Evolutionary conservation across 2,329 filamentous ascomycete genomes (phyloP).

Genomic region (Venturia pyrina): DNA sequence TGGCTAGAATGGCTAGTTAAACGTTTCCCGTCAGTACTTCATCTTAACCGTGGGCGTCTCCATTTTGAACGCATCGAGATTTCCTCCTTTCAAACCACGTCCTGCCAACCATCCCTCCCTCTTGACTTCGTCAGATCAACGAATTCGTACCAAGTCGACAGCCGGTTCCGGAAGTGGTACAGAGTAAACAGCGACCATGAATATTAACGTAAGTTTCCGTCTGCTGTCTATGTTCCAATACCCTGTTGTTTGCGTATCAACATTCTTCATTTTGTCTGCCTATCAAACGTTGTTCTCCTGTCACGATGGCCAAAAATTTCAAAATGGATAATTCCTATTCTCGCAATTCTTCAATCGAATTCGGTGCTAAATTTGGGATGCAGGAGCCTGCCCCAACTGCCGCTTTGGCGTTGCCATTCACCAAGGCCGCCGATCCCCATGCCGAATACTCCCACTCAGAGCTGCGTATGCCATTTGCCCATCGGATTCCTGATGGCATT

Average conservation of each 20-base stretch:
- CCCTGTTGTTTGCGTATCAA: not conserved
- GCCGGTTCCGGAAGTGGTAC: not conserved
- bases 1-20: not conserved
- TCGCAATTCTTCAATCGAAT: not conserved
- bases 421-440: slow-evolving; percentile 9
- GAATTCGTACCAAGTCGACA: not conserved
- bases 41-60: not conserved
- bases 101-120: not conserved
- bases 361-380: not conserved
- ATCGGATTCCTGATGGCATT: not conserved
- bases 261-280: not conserved
- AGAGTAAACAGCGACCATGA: not conserved
- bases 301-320: not conserved
- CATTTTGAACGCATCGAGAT: not conserved
- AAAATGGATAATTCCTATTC: not conserved
- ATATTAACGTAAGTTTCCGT: not conserved
- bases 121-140: not conserved
- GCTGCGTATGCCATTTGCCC: slow-evolving; percentile 1
- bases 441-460: not conserved
- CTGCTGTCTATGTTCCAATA: not conserved
- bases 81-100: not conserved
- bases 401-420: slow-evolving; percentile 7
- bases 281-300: not conserved
- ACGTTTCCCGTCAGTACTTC: not conserved
- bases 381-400: slow-evolving; percentile 1